Percentiles rank a stretch among this genome's conserved stretches.
phyloP scores from a whole-genome alignment of 208 protist genomes.

The Tritrichomonas musculus region DNA sequence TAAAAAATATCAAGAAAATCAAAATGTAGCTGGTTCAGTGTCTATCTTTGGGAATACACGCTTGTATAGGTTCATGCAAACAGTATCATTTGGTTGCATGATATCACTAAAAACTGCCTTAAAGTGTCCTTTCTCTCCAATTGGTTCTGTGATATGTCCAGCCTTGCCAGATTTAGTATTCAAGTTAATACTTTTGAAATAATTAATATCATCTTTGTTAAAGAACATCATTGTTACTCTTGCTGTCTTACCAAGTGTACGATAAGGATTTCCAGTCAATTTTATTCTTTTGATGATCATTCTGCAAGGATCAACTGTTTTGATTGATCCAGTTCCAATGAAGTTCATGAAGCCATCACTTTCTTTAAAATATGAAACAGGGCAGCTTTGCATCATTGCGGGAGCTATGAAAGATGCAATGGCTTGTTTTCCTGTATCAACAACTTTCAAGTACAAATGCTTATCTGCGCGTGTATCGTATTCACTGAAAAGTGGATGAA shows the following conservation, averaged over 20 bases:
- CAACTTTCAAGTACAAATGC: background rate
- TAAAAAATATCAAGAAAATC: too few relatives aligned
- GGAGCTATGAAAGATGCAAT: constrained; percentile 27
- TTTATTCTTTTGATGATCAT: background rate
- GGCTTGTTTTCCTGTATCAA: background rate
- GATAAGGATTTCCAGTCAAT: constrained; percentile 16
- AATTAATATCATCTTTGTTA: background rate
- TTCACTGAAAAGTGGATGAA: background rate
- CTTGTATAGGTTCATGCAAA: constrained; percentile 10
- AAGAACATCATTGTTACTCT: constrained; percentile 31
- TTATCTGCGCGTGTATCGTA: background rate
- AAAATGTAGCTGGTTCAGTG: background rate
- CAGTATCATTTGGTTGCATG: background rate
- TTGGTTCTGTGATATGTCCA: background rate
- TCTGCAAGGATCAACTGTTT: background rate
- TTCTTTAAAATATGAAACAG: background rate
- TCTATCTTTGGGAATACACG: background rate
- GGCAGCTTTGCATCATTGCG: background rate
- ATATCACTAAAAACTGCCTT: background rate
- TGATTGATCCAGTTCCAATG: background rate
- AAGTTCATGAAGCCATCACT: background rate
- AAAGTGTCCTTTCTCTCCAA: background rate
- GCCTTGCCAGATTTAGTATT: background rate
- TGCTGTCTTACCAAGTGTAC: background rate
- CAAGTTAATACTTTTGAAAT: background rate